Base-by-base conservation (phyloP, 225 moss, liverwort and hornwort species). In the Neckera pumila region DNA sequence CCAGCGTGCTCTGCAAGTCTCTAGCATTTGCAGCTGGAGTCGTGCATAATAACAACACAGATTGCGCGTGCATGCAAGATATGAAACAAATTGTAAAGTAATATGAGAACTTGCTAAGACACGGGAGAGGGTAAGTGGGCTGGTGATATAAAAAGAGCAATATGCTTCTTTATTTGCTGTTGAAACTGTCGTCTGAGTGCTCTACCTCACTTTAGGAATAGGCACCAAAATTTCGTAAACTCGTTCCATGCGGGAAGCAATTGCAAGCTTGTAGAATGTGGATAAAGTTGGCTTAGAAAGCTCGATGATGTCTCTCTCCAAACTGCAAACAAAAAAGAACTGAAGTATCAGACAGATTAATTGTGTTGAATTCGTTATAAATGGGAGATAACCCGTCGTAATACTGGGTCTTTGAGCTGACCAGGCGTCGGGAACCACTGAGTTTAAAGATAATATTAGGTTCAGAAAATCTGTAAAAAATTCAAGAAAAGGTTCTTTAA, bases 211-310 rank as follows among this genome's bases (percentile, higher is more conserved):
- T 84, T 87, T 93, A 34, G 98, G 98, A 77, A 97, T 84, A 78
- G 98, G 96, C 88, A 94, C 92, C 92, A 99, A 90, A 87, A 96
- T 92, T 70, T 99, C 98, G 89, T 99, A 99, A 81, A 99, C 89
- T 77, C 98, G 97, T 89, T 95, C 97, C 98, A 99, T 99, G 75
- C 98, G 93, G n/a, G 94, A 96, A 54, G 98, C 92, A 88, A 99
- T 95, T 75, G 94, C 95, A 73, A 97, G 92, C 94, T 99, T 99
- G 94, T 97, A 99, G 63, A 92, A 94, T 22, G 96, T 94, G 40
- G 95, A 89, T 45, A 99, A 91, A 80, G 93, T 93, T 81, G 98
- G 98, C 80, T 93, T 96, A 53, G 98, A 95, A 90, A 99, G 95
- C 86, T 97, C 97, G 83, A 97, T 89, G 76, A 99, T 96, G 89